Conservation (phyloP, 495 filamentous ascomycete species). For the Penicillium argentinense region DNA sequence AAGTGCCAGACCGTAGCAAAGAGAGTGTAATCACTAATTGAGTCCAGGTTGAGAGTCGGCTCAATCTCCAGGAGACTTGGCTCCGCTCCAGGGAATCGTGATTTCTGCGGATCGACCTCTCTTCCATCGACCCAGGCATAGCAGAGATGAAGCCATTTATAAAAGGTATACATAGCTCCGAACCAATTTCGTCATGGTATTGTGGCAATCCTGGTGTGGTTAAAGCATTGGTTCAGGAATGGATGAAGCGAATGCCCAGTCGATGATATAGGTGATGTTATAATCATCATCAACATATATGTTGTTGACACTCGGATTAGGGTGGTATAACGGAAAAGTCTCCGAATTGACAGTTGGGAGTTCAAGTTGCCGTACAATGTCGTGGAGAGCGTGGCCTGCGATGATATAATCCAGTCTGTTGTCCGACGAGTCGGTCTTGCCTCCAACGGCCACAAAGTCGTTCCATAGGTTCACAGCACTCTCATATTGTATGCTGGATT, state of each 20-base stretch:
- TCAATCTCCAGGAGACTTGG: conserved; percentile 20
- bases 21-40: conserved; percentile 14
- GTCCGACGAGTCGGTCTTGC: conserved; percentile 24
- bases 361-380: conserved; percentile 21
- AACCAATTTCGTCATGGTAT: conserved; percentile 19
- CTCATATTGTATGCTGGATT: conserved; percentile 8
- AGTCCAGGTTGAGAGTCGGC: conserved; percentile 23
- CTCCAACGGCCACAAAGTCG: conserved; percentile 30
- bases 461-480: conserved; percentile 18
- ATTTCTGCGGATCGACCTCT: conserved; percentile 9
- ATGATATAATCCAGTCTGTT: conserved; percentile 35
- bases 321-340: conserved; percentile 19
- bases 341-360: conserved; percentile 8
- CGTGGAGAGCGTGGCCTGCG: conserved; percentile 25
- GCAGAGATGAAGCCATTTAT: conserved; percentile 15
- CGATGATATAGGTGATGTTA: conserved; percentile 38
- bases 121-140: conserved; percentile 9
- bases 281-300: conserved; percentile 38
- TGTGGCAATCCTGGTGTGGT: conserved; percentile 28
- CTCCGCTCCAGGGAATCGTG: conserved; percentile 9
- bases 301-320: conserved; percentile 27
- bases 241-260: conserved; percentile 30
- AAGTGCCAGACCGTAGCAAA: conserved; percentile 18
- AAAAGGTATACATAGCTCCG: conserved; percentile 13
- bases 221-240: conserved; percentile 28